A percentile compares a stretch with the other conserved stretches of the same genome.
These are phyloP conservation scores for Mucor mucedo DNA, from an alignment of 371 early-diverging fungal species.

Conservation along the genomic window DNA sequence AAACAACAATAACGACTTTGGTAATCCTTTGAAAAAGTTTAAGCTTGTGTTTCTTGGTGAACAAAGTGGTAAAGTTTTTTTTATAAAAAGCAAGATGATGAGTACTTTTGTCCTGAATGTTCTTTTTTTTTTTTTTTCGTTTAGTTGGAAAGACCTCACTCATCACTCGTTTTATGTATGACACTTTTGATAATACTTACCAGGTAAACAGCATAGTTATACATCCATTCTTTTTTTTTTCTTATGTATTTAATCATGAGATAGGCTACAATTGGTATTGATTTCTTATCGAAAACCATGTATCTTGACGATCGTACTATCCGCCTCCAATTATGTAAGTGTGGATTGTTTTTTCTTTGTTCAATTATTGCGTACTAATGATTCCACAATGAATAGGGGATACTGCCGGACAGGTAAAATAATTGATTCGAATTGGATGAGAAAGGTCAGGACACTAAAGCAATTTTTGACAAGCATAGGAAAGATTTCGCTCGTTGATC, in stretches of 20 bases:
- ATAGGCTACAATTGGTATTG: constrained; percentile 99
- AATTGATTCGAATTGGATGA: constrained; percentile 1
- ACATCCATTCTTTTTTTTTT: neutral
- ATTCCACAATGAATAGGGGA: constrained; percentile 65
- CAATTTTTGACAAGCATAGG: constrained; percentile 48
- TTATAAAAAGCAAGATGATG: neutral
- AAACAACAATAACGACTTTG: constrained; percentile 36
- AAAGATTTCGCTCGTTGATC: constrained; percentile 95
- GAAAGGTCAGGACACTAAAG: no score
- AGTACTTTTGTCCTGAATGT: neutral
- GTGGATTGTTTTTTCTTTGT: neutral
- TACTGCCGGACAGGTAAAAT: constrained; percentile 97
- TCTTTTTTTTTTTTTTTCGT: neutral
- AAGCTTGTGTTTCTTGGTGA: constrained; percentile 96
- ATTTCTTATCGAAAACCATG: constrained; percentile 99
- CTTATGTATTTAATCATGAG: neutral
- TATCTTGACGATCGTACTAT: constrained; percentile 96
- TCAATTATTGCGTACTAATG: neutral
- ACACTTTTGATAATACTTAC: constrained; percentile 97
- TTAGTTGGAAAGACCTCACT: constrained; percentile 99
- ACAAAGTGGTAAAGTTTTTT: constrained; percentile 81
- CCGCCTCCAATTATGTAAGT: constrained; percentile 94
- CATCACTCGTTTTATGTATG: constrained; percentile 99
- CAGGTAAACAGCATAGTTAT: constrained; percentile 61
- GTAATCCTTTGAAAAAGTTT: constrained; percentile 83